Base-by-base conservation (phyloP, 768 basidiomycete genomes). In the Cubamyces sp. region DNA sequence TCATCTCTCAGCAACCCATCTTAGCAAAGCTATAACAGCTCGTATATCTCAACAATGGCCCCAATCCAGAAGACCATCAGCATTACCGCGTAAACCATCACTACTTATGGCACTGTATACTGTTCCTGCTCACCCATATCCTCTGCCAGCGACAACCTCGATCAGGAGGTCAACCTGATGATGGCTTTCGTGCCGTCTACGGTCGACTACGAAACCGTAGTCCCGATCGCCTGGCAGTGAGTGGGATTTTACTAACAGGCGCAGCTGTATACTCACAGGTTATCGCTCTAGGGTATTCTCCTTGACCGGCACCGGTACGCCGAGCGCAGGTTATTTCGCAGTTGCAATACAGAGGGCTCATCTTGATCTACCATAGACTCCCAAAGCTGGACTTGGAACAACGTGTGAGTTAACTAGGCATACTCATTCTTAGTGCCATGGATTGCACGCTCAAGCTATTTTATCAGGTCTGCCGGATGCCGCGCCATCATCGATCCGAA, bases 191-290 rank as follows among this genome's bases (percentile, higher is more conserved):
- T 54, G 39, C 52, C 52, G 9, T 3, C n/a, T 3, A 25, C n/a
- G 19, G 52, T 40, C 30, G 52, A 40, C 18, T 41, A 25, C 16
- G 25, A 9, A 19, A 15, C 3, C 12, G 39, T 54, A 3, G 15
- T 42, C 16, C 52, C 52, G 3, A 54, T 54, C n/a, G 52, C 52
- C 21, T 54, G 52, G 52, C 19, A 42, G 52, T 54, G 4, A 40
- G 52, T 41, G 26, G 6, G 16, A 4, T 2, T 26, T 19, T 0
- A 3, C 39, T 3, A 15, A 5, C 9, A 23, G 15, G 16, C 15
- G 19, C 5, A 37, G 7, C 16, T 1, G 50, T 14, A n/a, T 9
- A 15, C 25, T 39, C 4, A 52, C 16, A 18, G 0, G 34, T 6
- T 37, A 0, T 28, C 37, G n/a, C 15, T 14, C n/a, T 21, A 54